Evolutionary conservation across 441 rosid species (phyloP).

Genomic region (Pelargonium citronellum): DNA sequence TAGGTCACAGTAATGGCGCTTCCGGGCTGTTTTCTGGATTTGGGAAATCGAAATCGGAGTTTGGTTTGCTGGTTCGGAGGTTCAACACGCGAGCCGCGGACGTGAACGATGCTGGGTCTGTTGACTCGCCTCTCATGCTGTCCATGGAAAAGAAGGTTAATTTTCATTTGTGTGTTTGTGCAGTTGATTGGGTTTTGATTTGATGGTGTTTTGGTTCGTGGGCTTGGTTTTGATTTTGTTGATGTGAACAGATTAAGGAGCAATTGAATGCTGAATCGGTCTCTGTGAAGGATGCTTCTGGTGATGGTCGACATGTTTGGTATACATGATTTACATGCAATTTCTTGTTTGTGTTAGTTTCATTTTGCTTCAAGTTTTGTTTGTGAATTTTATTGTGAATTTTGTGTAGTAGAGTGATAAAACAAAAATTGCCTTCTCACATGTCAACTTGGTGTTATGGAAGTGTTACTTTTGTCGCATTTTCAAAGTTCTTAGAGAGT

Average conservation of each 20-base stretch:
- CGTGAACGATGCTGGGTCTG: neutral
- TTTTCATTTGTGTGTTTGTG: neutral
- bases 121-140: neutral
- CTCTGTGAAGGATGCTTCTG: conserved; percentile 70
- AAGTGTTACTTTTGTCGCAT: too few relatives aligned
- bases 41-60: neutral
- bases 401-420: too few relatives aligned
- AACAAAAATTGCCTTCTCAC: too few relatives aligned
- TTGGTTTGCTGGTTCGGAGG: neutral
- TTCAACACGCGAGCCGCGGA: neutral
- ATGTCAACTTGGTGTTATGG: too few relatives aligned
- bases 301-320: conserved; percentile 95
- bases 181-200: neutral
- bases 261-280: conserved; percentile 73
- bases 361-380: too few relatives aligned
- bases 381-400: too few relatives aligned
- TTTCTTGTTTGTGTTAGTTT: too few relatives aligned
- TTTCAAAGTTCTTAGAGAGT: too few relatives aligned
- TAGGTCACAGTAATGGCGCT: neutral
- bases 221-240: neutral
- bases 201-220: neutral
- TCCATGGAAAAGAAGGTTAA: neutral
- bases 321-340: conserved; percentile 16
- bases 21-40: neutral
- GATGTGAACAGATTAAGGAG: conserved; percentile 61